A percentile compares a stretch with the other conserved stretches of the same genome.
These are phyloP conservation scores for Candida quercuum DNA, from an alignment of 805 yeast genomes.

Conservation along the genomic window DNA sequence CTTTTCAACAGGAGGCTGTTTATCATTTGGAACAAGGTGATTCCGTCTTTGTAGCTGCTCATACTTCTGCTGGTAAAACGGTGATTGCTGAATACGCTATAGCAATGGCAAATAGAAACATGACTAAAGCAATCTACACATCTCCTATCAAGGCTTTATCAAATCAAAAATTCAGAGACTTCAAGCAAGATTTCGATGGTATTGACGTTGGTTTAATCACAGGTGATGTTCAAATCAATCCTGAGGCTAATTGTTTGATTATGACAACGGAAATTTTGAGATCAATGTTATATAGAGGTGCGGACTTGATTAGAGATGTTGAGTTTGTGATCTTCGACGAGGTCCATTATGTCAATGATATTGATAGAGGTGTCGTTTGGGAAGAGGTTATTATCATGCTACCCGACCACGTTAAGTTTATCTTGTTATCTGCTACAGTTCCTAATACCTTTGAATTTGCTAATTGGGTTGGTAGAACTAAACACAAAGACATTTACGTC, in stretches of 20 bases:
- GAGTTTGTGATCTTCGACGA: constrained; percentile 97
- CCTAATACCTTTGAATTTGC: constrained; percentile 99
- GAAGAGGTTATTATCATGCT: constrained; percentile 97
- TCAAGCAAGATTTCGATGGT: constrained; percentile 71
- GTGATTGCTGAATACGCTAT: constrained; percentile 98
- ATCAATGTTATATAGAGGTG: constrained; percentile 95
- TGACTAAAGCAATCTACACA: constrained; percentile 95
- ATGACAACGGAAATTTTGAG: constrained; percentile 99
- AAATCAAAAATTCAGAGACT: constrained; percentile 87
- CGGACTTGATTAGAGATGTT: constrained; percentile 93
- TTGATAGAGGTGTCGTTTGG: constrained; percentile 98
- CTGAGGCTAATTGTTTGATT: constrained; percentile 96
- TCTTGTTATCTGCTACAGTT: constrained; percentile 90
- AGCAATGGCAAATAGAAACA: constrained; percentile 92
- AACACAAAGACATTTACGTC: constrained; percentile 91
- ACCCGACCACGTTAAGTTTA: constrained; percentile 93
- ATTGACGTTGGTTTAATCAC: constrained; percentile 97
- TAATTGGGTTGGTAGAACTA: constrained; percentile 97
- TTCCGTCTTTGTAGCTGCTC: constrained; percentile 98
- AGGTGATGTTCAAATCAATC: constrained; percentile 97
- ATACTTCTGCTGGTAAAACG: constrained; percentile 97
- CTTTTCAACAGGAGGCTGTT: constrained; percentile 94
- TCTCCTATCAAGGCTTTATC: constrained; percentile 92
- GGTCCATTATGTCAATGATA: constrained; percentile 95
- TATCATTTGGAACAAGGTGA: constrained; percentile 97